Evolutionary conservation across 2,329 filamentous ascomycete species (phyloP), one percentile per base, ranked within the genome.

Genomic region (Penicillium palitans): DNA sequence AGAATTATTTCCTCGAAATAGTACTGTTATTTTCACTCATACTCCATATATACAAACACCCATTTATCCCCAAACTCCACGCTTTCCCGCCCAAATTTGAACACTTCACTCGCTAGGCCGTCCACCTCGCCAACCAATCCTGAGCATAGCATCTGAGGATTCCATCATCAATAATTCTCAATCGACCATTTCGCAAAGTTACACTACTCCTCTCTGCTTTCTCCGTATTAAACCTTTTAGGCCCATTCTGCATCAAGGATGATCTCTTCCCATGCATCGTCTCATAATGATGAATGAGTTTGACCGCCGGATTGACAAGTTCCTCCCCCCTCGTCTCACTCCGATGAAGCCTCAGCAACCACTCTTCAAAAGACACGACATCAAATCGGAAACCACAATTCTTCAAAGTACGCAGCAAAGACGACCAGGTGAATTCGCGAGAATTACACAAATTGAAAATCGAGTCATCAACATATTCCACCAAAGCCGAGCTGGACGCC

Each of bases 371-470:
- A 0, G 68, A 52, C 7, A 77, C 71, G 1, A 63, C 66, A 25
- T 74, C 62, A 53, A 79, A 78, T 6, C 64, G 55, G 27, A 78
- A 69, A 0, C 75, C 75, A 12, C 64, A 68, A 2, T 60, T 50
- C 4, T 53, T 62, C 10, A 78, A 57, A 0, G 66, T 64, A 0
- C 63, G 65, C 4, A 79, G 66, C 46, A 78, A 64, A 0, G 61
- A 55, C 0, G 66, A 63, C 76, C 75, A 78, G 6, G 68, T 66
- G 57, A 79, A 78, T 6, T 55, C 47, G 1, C 60, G 58, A 7
- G 71, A 59, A 48, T 74, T 73, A 35, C 61, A 65, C 33, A 74
- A 37, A 50, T 74, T 73, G 55, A 72, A 74, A 15, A 73, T 54
- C 0, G 67, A 66, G 21, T 68, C 66, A 52, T 71, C 68, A 1